phyloP scores from a whole-genome alignment of 257 asterid species.

The Salvia miltiorrhiza region DNA sequence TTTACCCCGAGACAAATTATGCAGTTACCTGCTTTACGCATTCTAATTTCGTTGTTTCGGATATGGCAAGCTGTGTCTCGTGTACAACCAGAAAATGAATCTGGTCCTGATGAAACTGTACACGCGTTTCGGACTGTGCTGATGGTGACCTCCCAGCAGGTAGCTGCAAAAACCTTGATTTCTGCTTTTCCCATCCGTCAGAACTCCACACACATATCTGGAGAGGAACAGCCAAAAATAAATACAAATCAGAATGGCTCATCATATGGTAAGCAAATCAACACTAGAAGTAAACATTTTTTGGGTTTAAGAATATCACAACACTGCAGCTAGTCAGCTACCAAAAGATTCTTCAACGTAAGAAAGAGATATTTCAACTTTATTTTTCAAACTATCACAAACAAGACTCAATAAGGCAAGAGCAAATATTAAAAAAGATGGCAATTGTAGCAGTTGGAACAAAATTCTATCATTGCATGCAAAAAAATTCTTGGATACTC shows the following conservation, averaged over 20 bases:
- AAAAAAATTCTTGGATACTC: background rate
- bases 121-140: slow-evolving; percentile 50
- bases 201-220: slow-evolving; percentile 62
- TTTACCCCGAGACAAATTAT: background rate
- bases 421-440: background rate
- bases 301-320: background rate
- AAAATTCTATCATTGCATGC: background rate
- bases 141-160: slow-evolving; percentile 56
- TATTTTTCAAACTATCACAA: background rate
- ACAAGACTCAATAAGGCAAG: background rate
- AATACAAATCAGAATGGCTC: slow-evolving; percentile 1
- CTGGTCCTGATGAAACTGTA: slow-evolving; percentile 67
- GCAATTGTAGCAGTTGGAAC: background rate
- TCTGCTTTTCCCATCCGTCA: slow-evolving; percentile 63
- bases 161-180: slow-evolving; percentile 44
- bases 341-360: background rate
- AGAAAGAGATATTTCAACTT: background rate
- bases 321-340: background rate
- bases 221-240: background rate
- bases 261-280: background rate
- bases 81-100: slow-evolving; percentile 55
- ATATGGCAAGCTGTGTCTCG: slow-evolving; percentile 63
- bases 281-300: background rate
- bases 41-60: slow-evolving; percentile 54
- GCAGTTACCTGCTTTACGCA: slow-evolving; percentile 43